Conservation (phyloP, 2,329 filamentous ascomycete species). For the Aspergillus costaricaensis region DNA sequence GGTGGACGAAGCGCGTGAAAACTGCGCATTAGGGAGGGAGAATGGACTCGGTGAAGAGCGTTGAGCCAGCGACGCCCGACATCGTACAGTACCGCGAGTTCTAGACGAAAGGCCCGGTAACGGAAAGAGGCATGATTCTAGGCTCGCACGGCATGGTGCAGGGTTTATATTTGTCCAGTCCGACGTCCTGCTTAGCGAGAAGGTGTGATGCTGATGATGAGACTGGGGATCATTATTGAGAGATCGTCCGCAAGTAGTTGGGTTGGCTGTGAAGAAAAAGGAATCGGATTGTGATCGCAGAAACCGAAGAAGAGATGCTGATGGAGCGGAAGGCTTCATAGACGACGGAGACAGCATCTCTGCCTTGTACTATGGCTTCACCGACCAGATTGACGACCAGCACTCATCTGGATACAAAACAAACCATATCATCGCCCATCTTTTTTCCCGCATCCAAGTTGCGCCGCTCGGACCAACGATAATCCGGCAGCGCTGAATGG, state of each 20-base stretch:
- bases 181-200: conserved; percentile 23
- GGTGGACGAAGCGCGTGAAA: conserved; percentile 35
- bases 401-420: not conserved
- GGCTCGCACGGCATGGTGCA: conserved; percentile 23
- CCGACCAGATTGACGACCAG: conserved; percentile 11
- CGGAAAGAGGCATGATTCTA: conserved; percentile 36
- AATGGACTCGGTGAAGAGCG: conserved; percentile 9
- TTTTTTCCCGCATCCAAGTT: conserved; percentile 9
- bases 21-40: conserved; percentile 12
- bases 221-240: conserved; percentile 17
- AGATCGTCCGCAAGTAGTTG: conserved; percentile 27
- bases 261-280: conserved; percentile 52
- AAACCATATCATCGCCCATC: not conserved
- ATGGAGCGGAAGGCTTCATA: conserved; percentile 50
- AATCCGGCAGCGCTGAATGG: not conserved
- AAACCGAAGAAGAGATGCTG: conserved; percentile 66
- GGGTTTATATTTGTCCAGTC: conserved; percentile 24
- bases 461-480: conserved; percentile 13
- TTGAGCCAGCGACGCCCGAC: conserved; percentile 12
- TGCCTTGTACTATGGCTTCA: conserved; percentile 16
- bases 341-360: conserved; percentile 42
- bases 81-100: conserved; percentile 14
- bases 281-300: conserved; percentile 69
- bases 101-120: conserved; percentile 18
- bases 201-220: conserved; percentile 15